Evolutionary conservation across 805 yeast genomes (phyloP).

Genomic region (Saccharomycopsis sp.): DNA sequence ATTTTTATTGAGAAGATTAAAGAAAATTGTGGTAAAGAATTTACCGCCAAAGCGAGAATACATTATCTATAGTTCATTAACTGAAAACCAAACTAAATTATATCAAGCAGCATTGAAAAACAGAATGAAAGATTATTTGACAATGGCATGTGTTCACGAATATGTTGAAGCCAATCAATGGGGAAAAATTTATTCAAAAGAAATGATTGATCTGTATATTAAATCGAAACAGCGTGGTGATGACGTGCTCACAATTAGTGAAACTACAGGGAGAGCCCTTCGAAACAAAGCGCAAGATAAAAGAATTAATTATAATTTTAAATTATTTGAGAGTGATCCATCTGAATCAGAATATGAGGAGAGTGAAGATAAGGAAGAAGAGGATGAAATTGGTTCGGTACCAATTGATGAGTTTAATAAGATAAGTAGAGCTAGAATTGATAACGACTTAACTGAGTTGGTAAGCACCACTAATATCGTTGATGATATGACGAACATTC

Average conservation of each 20-base stretch:
- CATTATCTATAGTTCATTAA: slow-evolving; percentile 63
- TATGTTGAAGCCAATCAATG: slow-evolving; percentile 42
- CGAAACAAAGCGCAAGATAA: slow-evolving; percentile 5
- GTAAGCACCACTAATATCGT: background rate
- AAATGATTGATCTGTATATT: background rate
- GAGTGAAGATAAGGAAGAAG: slow-evolving; percentile 1
- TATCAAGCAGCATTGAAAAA: slow-evolving; percentile 44
- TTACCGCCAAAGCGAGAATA: slow-evolving; percentile 91
- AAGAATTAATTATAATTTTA: slow-evolving; percentile 8
- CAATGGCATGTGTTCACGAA: slow-evolving; percentile 44
- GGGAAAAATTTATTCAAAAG: background rate
- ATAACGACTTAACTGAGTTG: background rate
- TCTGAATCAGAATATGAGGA: slow-evolving; percentile 22
- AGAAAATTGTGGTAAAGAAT: slow-evolving; percentile 54
- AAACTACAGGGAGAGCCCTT: background rate
- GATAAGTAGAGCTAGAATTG: background rate
- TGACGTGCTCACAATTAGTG: slow-evolving; percentile 7
- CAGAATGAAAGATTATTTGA: slow-evolving; percentile 38
- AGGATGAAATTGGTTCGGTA: background rate
- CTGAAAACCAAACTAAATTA: slow-evolving; percentile 55
- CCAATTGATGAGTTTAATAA: too few relatives aligned
- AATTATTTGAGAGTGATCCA: slow-evolving; percentile 7
- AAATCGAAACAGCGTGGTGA: slow-evolving; percentile 2
- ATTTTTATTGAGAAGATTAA: slow-evolving; percentile 74
- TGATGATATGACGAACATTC: background rate